A percentile compares a stretch with the other conserved stretches of the same genome.
phyloP scores from a whole-genome alignment of 1,284 basidiomycete genomes.

The Hymenochaete sp. region DNA sequence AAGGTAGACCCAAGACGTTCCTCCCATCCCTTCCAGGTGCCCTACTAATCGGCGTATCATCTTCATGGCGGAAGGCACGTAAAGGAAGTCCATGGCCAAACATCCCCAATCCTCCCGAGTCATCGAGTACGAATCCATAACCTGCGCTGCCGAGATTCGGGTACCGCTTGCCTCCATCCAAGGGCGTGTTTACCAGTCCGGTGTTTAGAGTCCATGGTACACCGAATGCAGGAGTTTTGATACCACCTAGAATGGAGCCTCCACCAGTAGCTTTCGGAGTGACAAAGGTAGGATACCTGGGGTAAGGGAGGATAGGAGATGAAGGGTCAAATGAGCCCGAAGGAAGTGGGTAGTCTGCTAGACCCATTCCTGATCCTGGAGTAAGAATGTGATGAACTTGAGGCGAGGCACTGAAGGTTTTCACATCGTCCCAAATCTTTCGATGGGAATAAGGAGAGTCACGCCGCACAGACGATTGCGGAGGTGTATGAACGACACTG shows the following conservation, averaged over 20 bases:
- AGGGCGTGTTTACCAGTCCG: slow-evolving; percentile 10
- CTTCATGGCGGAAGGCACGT: background rate
- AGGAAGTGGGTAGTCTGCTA: too few species aligned
- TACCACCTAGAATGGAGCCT: background rate
- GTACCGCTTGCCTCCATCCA: slow-evolving; percentile 1
- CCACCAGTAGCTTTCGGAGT: slow-evolving; percentile 13
- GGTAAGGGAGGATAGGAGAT: slow-evolving; percentile 6
- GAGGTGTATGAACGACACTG: slow-evolving; percentile 39
- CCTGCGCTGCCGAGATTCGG: background rate
- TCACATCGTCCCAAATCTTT: slow-evolving; percentile 39
- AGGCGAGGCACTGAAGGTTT: slow-evolving; percentile 37
- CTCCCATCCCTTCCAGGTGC: background rate
- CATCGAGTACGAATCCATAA: slow-evolving; percentile 2
- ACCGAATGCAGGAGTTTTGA: background rate
- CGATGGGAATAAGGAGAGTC: slow-evolving; percentile 26
- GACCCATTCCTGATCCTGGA: slow-evolving; percentile 6
- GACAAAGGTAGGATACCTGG: slow-evolving; percentile 1
- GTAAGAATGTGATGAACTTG: slow-evolving; percentile 33
- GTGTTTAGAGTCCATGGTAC: slow-evolving; percentile 8
- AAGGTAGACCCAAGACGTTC: too few species aligned
- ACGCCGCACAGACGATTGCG: slow-evolving; percentile 21
- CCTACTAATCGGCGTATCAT: slow-evolving; percentile 17
- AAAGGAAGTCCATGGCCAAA: background rate
- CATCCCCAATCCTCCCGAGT: background rate
- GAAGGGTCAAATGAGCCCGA: slow-evolving; percentile 3